Conservation (phyloP, 805 yeast species). For the Metschnikowia sp. region DNA sequence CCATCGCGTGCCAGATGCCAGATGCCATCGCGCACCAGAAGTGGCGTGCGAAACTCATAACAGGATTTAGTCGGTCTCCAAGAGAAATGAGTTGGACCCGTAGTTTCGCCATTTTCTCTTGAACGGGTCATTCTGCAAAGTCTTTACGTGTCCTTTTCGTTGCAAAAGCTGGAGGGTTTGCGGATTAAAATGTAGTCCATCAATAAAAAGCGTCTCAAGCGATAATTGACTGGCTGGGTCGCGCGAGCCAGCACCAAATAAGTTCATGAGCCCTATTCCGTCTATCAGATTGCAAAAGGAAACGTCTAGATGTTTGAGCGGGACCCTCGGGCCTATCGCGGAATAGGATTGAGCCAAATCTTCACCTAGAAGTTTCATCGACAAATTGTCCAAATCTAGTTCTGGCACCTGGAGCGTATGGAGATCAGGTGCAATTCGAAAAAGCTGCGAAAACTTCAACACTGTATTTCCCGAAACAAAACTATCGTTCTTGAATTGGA, state of each 20-base stretch:
- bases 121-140: conserved; percentile 24
- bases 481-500: conserved; percentile 15
- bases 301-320: conserved; percentile 30
- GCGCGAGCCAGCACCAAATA: conserved; percentile 17
- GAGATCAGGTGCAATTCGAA: conserved; percentile 20
- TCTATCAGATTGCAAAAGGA: conserved; percentile 33
- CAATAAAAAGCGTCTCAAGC: conserved; percentile 24
- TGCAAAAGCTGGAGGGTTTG: conserved; percentile 24
- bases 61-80: not conserved
- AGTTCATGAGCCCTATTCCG: conserved; percentile 38
- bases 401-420: conserved; percentile 28
- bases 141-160: conserved; percentile 18
- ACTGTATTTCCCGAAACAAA: conserved; percentile 5
- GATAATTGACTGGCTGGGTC: not conserved
- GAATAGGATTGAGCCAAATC: conserved; percentile 20
- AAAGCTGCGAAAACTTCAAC: conserved; percentile 10
- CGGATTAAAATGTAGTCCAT: conserved; percentile 32
- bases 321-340: conserved; percentile 7
- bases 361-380: conserved; percentile 27
- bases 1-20: conserved; percentile 6
- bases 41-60: conserved; percentile 11
- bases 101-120: conserved; percentile 32
- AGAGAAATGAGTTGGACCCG: conserved; percentile 32
- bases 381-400: conserved; percentile 33
- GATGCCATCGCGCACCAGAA: conserved; percentile 8